Evolutionary conservation across 2,329 filamentous ascomycete species (phyloP).

Genomic region (Claviceps spartinae): DNA sequence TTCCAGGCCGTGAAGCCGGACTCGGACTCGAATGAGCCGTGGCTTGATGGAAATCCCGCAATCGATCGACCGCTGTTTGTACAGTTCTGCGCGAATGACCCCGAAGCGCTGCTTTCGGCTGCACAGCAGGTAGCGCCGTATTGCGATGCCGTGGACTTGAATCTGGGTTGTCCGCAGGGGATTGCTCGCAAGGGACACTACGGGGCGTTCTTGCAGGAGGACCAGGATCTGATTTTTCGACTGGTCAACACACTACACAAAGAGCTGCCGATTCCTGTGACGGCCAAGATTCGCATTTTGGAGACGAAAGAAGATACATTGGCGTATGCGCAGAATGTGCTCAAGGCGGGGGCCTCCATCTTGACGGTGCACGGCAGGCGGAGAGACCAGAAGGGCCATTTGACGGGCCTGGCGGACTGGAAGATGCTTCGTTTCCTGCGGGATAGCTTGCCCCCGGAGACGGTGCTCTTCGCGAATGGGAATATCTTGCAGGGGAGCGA

Average conservation of each 20-base stretch:
- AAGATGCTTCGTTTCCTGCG: constrained; percentile 66
- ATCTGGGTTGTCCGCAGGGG: constrained; percentile 89
- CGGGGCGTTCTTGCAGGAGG: constrained; percentile 88
- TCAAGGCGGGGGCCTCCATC: constrained; percentile 81
- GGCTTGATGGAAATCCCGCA: constrained; percentile 75
- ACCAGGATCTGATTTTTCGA: constrained; percentile 69
- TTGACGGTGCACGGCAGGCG: constrained; percentile 82
- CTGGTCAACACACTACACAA: constrained; percentile 74
- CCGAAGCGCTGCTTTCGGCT: constrained; percentile 64
- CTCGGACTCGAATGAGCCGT: constrained; percentile 24
- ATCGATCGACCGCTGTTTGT: constrained; percentile 86
- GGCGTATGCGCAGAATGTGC: constrained; percentile 75
- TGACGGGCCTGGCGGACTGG: constrained; percentile 92
- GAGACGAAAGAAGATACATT: constrained; percentile 79
- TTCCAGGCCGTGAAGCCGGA: constrained; percentile 53
- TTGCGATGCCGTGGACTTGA: constrained; percentile 91
- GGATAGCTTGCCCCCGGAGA: constrained; percentile 70
- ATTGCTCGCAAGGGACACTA: constrained; percentile 87
- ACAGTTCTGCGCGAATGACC: constrained; percentile 89
- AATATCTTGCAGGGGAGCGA: constrained; percentile 78
- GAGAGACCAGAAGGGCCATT: constrained; percentile 88
- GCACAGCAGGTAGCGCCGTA: constrained; percentile 68
- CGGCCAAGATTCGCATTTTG: constrained; percentile 84
- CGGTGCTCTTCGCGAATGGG: constrained; percentile 92
- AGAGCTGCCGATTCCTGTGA: constrained; percentile 70